A percentile compares a stretch with the other conserved stretches of the same genome.
These are phyloP conservation scores for Mycena polygramma DNA, from an alignment of 768 basidiomycete genomes.

Conservation along the genomic window DNA sequence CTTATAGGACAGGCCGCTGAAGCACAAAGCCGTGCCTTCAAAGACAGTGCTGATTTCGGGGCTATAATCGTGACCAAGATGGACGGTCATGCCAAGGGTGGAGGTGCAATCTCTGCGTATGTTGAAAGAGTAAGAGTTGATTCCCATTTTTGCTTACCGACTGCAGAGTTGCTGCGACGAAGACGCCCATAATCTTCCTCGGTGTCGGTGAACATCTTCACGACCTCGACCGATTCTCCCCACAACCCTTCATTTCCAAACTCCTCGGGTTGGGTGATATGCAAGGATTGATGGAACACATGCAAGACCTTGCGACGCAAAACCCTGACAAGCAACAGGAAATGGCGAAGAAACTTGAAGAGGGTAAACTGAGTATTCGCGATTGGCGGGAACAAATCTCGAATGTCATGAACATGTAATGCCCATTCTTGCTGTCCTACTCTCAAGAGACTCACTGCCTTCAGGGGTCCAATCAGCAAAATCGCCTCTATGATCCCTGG, in stretches of 20 bases:
- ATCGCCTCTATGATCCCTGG: conserved; percentile 99
- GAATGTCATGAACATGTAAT: conserved; percentile 97
- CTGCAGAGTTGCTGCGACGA: conserved; percentile 94
- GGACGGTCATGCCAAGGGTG: conserved; percentile 99
- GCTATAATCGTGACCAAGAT: conserved; percentile 99
- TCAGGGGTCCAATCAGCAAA: conserved; percentile 98
- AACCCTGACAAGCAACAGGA: conserved; percentile 98
- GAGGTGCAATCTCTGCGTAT: conserved; percentile 98
- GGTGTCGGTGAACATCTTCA: conserved; percentile 98
- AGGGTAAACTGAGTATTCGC: conserved; percentile 95
- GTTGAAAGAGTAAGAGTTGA: conserved; percentile 47
- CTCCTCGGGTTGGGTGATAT: conserved; percentile 96
- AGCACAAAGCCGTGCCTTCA: conserved; percentile 95
- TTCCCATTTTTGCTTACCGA: conserved; percentile 23
- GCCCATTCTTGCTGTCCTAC: conserved; percentile 32
- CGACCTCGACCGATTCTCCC: conserved; percentile 95
- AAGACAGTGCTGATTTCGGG: conserved; percentile 97
- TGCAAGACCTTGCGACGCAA: conserved; percentile 94
- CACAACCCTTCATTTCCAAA: conserved; percentile 97
- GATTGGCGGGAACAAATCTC: conserved; percentile 99
- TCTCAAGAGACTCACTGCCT: conserved; percentile 30
- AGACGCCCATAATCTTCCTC: conserved; percentile 98
- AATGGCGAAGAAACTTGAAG: conserved; percentile 97
- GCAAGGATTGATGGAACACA: conserved; percentile 97
- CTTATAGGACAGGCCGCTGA: conserved; percentile 93